Conservation (phyloP, 2,329 filamentous ascomycete species). For the Paecilomyces variotii region DNA sequence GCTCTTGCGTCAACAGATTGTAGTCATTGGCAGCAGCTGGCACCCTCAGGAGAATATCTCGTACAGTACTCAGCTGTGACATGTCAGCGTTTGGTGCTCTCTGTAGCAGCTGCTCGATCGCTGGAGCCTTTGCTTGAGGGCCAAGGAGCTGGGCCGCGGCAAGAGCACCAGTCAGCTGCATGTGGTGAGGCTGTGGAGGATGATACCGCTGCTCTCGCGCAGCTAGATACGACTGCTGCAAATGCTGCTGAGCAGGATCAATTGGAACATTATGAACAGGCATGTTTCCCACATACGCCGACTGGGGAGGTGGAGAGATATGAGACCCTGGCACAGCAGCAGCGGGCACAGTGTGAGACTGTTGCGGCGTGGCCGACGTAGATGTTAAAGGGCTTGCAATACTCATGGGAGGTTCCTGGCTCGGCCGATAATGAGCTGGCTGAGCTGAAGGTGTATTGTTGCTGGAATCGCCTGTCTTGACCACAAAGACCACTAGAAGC, state of each 20-base stretch:
- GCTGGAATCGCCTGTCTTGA: slow-evolving; percentile 51
- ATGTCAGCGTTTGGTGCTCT: slow-evolving; percentile 61
- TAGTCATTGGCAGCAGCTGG: slow-evolving; percentile 57
- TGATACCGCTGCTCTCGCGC: slow-evolving; percentile 17
- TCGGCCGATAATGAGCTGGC: slow-evolving; percentile 31
- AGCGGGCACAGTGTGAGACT: slow-evolving; percentile 17
- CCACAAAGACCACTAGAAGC: slow-evolving; percentile 77
- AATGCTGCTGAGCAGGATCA: slow-evolving; percentile 8
- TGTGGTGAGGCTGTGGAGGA: slow-evolving; percentile 11
- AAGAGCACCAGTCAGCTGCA: slow-evolving; percentile 40
- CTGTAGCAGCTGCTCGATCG: slow-evolving; percentile 60
- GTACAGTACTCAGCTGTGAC: slow-evolving; percentile 67
- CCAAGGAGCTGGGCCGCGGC: slow-evolving; percentile 59
- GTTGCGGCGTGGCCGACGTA: slow-evolving; percentile 20
- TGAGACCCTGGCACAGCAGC: slow-evolving; percentile 11
- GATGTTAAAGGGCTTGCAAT: slow-evolving; percentile 26
- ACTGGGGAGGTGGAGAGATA: slow-evolving; percentile 15
- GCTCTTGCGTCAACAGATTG: slow-evolving; percentile 32
- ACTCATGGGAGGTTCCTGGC: slow-evolving; percentile 23
- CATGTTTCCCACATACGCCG: slow-evolving; percentile 10
- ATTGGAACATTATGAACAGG: slow-evolving; percentile 11
- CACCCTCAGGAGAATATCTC: slow-evolving; percentile 58
- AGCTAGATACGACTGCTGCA: slow-evolving; percentile 1
- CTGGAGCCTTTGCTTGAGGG: slow-evolving; percentile 53
- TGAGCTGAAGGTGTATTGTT: slow-evolving; percentile 31